Evolutionary conservation across 495 filamentous ascomycete genomes (phyloP).

Genomic region (Letharia columbiana): DNA sequence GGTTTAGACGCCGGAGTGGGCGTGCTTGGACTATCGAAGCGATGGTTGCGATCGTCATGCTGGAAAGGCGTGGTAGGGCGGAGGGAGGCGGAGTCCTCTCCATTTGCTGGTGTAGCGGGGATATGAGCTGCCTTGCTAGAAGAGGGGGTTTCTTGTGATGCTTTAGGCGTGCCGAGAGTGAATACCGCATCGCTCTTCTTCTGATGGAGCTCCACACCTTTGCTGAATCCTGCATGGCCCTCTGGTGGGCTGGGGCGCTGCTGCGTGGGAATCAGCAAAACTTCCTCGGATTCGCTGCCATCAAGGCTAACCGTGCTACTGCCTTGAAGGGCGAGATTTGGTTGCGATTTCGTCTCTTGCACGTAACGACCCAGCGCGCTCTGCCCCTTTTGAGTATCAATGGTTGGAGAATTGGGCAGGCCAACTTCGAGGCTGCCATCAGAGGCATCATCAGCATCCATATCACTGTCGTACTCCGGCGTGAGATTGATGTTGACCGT

Average conservation of each 20-base stretch:
- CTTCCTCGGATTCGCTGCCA: neutral
- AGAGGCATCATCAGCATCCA: neutral
- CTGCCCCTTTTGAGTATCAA: neutral
- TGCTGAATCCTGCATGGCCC: neutral
- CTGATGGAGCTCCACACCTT: neutral
- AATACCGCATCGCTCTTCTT: neutral
- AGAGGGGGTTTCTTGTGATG: neutral
- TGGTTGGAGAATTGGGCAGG: neutral
- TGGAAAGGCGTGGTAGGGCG: neutral
- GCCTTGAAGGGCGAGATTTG: neutral
- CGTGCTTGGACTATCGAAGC: neutral
- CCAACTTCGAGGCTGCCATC: neutral
- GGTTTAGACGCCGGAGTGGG: neutral
- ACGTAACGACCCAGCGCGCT: neutral
- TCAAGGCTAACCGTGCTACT: neutral
- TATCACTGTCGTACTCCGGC: neutral
- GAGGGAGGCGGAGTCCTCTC: neutral
- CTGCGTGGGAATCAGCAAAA: neutral
- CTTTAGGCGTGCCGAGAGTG: neutral
- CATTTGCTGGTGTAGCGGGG: neutral
- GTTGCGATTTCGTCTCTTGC: neutral
- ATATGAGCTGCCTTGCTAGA: neutral
- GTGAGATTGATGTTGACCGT: neutral
- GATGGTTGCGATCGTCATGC: neutral
- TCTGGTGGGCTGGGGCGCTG: neutral